phyloP scores from a whole-genome alignment of 139 green algal species.

The Chlamydomonas applanata region DNA sequence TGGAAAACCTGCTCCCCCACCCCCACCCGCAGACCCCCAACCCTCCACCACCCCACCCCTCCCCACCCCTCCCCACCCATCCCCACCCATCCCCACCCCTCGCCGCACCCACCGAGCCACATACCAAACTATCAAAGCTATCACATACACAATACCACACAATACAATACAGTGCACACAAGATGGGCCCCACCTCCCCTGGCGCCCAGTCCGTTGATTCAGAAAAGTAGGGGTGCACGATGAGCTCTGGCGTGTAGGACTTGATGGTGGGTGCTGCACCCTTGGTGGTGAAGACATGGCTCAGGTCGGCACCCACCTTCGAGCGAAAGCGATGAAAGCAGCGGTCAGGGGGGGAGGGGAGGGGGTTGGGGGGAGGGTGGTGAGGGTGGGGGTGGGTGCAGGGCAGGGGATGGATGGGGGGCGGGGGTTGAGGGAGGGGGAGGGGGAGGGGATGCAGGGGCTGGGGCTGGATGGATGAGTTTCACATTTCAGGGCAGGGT shows the following conservation, averaged over 20 bases:
- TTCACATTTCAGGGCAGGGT: too few species aligned
- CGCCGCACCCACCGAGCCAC: constrained; percentile 76
- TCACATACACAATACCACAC: too few species aligned
- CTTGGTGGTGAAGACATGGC: constrained; percentile 88
- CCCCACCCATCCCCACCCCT: too few species aligned
- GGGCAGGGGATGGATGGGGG: background rate
- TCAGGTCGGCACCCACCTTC: constrained; percentile 83
- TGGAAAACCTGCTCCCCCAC: constrained; percentile 51
- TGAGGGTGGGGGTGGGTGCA: too few species aligned
- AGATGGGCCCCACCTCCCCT: background rate
- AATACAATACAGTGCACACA: too few species aligned
- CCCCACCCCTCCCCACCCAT: too few species aligned
- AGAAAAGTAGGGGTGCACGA: constrained; percentile 88
- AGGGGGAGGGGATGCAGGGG: too few species aligned
- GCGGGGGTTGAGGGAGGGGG: background rate
- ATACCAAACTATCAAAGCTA: background rate
- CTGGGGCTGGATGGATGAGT: too few species aligned
- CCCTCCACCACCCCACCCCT: constrained; percentile 22
- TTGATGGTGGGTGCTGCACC: constrained; percentile 89
- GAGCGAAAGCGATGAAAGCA: too few species aligned
- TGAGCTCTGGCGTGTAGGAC: constrained; percentile 91
- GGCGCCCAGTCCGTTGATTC: constrained; percentile 35
- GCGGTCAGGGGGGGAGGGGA: too few species aligned
- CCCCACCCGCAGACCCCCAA: constrained; percentile 36
- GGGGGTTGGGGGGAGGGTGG: too few species aligned